These are phyloP conservation scores for Trypanosoma lewisi DNA, from an alignment of 208 protist species.

Conservation along the genomic window DNA sequence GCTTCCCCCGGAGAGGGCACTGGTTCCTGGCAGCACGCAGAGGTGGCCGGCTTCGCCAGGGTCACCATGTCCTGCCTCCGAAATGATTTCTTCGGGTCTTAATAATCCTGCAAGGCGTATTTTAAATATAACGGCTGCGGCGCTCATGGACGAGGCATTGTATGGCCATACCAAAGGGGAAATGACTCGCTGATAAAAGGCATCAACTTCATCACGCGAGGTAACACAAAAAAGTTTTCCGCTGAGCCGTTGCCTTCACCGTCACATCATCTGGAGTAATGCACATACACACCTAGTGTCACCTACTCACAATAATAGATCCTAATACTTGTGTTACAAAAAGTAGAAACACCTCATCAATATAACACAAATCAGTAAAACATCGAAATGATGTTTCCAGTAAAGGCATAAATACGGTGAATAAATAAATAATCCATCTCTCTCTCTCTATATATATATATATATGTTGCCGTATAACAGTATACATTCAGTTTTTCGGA, in stretches of 20 bases:
- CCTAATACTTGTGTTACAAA: background rate
- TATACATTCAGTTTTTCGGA: no score
- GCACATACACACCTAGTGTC: background rate
- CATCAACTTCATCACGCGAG: slow-evolving; percentile 4
- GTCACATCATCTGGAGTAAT: background rate
- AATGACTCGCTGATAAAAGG: slow-evolving; percentile 2
- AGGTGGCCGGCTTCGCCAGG: slow-evolving; percentile 1
- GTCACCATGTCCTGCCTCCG: background rate
- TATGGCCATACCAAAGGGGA: background rate
- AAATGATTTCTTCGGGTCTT: slow-evolving; percentile 8
- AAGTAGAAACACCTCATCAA: background rate
- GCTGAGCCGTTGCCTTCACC: background rate
- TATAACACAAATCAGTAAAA: background rate
- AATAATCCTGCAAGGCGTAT: slow-evolving; percentile 12
- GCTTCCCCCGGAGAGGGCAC: background rate
- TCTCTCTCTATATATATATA: no score
- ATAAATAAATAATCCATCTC: no score
- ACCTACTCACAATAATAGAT: no score
- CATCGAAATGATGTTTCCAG: no score
- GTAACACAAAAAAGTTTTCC: background rate
- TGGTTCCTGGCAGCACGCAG: background rate
- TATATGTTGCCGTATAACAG: no score
- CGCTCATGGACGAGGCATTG: slow-evolving; percentile 6
- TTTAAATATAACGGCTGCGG: slow-evolving; percentile 14
- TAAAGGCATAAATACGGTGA: no score